Base-by-base conservation (phyloP, 306 rosid species). In the Cicer pinnatifidum region DNA sequence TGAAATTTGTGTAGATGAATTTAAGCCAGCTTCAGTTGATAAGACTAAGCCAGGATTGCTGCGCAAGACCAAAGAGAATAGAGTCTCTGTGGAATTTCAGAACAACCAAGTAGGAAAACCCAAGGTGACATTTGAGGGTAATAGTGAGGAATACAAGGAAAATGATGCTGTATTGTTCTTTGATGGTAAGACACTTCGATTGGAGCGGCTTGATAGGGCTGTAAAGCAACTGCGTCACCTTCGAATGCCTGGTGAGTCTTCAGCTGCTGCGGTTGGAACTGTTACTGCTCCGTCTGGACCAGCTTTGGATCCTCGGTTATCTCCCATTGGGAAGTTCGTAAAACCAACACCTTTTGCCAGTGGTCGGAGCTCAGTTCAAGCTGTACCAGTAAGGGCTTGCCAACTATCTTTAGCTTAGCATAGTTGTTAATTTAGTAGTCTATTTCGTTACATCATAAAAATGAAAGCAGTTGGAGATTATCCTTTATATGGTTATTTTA, bases 11-110 rank as follows among this genome's bases (percentile, higher is more conserved):
- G 69, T 69, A 93, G 98, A 89, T 77, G 98, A 93, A 77, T 93
- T 93, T 68, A 93, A 93, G 52, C 98, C 98, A n/a, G 98, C 98
- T 40, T 93, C 98, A 15, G 92, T 93, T 33, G 98, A 93, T 72
- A 93, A 91, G 85, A 81, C 83, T 56, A 91, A 91, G 84, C 68
- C 85, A 6, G 98, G 97, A 77, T 82, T 84, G 58, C 79, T 93
- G 43, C 86, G 86, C 73, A 93, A 93, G 88, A 85, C 93, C 12
- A 93, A 91, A 85, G 98, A 91, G 66, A 91, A 91, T 71, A 78
- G 98, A 80, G 91, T 88, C 19, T 82, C 88, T 69, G 92, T 93
- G 64, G 98, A 93, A 62, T 93, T 93, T 78, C 96, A 87, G 72
- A 94, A 89, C 88, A 91, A 91, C 40, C 98, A 94, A 82, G 6